Base-by-base conservation (phyloP, 768 basidiomycete genomes). In the Dendrothele bispora region DNA sequence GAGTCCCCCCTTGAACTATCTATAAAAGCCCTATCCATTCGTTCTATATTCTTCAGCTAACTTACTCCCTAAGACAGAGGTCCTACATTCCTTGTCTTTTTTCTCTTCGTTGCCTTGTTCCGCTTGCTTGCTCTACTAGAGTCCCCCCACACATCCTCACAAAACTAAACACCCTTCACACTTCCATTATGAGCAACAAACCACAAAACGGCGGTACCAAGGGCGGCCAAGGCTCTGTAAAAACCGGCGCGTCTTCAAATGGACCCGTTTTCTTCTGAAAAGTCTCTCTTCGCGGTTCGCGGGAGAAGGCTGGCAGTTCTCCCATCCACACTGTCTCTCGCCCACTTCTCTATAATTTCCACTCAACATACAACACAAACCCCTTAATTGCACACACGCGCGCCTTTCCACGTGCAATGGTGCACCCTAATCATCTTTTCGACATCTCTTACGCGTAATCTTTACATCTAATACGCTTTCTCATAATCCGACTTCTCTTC, bases 201-300 rank as follows among this genome's bases (percentile, higher is more conserved):
- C 43, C 53, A 55, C 12, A 46, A 48, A 43, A 61, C 22, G 38
- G 46, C 25, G 26, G 27, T 25, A 47, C 37, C 54, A 22, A 44
- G 58, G 37, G 67, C 20, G 24, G 68, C 35, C 67, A 67, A 43
- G 69, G 69, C 20, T 70, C 72, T 11, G 74, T 84, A 46, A 73
- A 73, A 47, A 73, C 73, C 14, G 71, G 71, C 37, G 81, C 82
- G 36, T 70, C 74, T 32, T 62, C 71, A 15, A 74, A 69, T 24
- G 82, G 75, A 36, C 71, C 83, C 39, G 75, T 80, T 28, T 83
- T 85, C 69, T 85, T 85, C 69, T 85, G 62, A 71, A 66, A 55
- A 43, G 21, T 35, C n/a, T 25, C 28, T 48, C 56, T 34, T n/a
- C 43, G 48, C 46, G 49, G 40, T 52, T 46, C 43, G 44, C 54